Conservation (phyloP, 164 flowering plant species). For the Tetrastigma voinierianum region DNA sequence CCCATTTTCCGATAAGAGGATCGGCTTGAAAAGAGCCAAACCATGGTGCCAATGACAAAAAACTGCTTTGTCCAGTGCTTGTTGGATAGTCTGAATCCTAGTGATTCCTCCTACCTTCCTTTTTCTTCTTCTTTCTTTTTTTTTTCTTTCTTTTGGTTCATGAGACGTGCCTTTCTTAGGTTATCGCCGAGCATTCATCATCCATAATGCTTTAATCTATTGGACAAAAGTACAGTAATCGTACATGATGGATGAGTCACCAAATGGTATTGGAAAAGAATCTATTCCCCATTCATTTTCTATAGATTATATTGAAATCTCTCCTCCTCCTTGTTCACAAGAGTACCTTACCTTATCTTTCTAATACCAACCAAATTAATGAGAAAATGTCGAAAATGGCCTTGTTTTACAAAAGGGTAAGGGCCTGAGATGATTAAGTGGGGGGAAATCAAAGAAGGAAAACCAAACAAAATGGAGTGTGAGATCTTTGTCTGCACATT, state of each 20-base stretch:
- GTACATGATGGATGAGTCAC: constrained; percentile 10
- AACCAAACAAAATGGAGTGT: constrained; percentile 1
- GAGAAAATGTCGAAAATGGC: neutral
- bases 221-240: constrained; percentile 7
- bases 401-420: neutral
- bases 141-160: neutral
- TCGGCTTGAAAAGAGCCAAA: too few species aligned
- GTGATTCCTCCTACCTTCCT: too few species aligned
- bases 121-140: neutral
- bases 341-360: neutral
- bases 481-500: constrained; percentile 40
- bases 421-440: neutral
- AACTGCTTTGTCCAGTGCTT: too few species aligned
- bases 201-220: neutral
- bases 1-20: too few species aligned
- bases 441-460: neutral
- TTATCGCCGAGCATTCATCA: neutral
- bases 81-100: too few species aligned
- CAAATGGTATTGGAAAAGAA: constrained; percentile 11
- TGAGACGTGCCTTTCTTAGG: neutral
- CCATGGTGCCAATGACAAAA: too few species aligned
- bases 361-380: neutral
- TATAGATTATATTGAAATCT: too few species aligned
- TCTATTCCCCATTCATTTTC: constrained; percentile 9
- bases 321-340: neutral